Evolutionary conservation across 2,329 filamentous ascomycete species (phyloP).

Genomic region (Magnaporthiopsis incrustans): DNA sequence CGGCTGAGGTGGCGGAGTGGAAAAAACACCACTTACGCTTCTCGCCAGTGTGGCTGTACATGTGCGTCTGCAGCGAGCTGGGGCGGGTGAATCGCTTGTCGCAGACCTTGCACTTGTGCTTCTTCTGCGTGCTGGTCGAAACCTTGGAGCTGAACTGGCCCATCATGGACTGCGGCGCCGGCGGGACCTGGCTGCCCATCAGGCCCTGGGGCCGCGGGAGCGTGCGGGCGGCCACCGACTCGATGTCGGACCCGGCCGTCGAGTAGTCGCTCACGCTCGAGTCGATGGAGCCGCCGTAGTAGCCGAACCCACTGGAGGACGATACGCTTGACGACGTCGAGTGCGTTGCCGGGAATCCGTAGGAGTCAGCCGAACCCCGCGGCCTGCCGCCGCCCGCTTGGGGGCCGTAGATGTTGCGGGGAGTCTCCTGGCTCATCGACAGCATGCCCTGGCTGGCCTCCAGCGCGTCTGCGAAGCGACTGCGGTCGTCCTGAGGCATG

Average conservation of each 20-base stretch:
- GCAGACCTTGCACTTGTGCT: constrained; percentile 98
- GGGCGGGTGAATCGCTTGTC: constrained; percentile 95
- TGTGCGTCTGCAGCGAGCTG: constrained; percentile 90
- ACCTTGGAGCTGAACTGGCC: constrained; percentile 96
- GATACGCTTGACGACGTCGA: constrained; percentile 88
- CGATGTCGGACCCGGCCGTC: constrained; percentile 79
- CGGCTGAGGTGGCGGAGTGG: neutral
- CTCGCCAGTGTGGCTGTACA: constrained; percentile 97
- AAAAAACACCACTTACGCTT: constrained; percentile 64
- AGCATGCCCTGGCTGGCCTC: constrained; percentile 93
- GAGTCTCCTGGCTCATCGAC: constrained; percentile 90
- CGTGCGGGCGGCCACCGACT: constrained; percentile 73
- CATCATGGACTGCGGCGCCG: constrained; percentile 96
- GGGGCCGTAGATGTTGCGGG: constrained; percentile 72
- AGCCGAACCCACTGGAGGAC: constrained; percentile 69
- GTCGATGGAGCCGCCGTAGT: constrained; percentile 79
- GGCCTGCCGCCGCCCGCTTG: constrained; percentile 32
- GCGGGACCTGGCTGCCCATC: constrained; percentile 44
- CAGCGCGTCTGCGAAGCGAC: constrained; percentile 79
- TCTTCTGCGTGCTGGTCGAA: constrained; percentile 93
- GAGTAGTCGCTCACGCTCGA: constrained; percentile 89
- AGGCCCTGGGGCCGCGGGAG: constrained; percentile 67
- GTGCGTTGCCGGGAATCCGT: constrained; percentile 80
- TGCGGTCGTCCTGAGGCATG: constrained; percentile 45
- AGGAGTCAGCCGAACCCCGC: constrained; percentile 73